Conservation (phyloP, 106 monocot species). For the Narthecium ossifragum region DNA sequence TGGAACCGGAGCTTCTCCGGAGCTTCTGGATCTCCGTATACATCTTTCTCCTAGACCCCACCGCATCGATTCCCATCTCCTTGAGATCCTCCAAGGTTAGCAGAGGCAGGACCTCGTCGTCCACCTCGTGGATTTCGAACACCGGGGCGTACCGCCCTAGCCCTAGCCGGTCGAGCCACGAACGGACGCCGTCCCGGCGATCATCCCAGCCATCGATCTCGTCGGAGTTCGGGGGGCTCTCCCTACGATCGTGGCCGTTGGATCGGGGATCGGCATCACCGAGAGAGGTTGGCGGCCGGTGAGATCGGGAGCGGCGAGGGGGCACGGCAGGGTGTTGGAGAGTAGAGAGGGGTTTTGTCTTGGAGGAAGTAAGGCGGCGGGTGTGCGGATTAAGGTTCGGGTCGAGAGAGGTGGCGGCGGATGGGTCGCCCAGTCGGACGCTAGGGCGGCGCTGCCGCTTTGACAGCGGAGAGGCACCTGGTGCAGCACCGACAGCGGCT, state of each 20-base stretch:
- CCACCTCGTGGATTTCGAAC: constrained; percentile 94
- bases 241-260: no score
- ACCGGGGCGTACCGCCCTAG: constrained; percentile 59
- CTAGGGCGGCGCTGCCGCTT: constrained; percentile 85
- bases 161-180: constrained; percentile 64
- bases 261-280: neutral
- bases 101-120: constrained; percentile 71
- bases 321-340: neutral
- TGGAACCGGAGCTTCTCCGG: constrained; percentile 22
- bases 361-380: constrained; percentile 2
- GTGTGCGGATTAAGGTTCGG: neutral
- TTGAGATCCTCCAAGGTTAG: constrained; percentile 82
- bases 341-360: neutral
- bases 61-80: constrained; percentile 95
- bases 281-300: neutral
- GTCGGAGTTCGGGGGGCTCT: constrained; percentile 18
- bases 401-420: constrained; percentile 5
- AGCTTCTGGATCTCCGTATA: constrained; percentile 80
- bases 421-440: constrained; percentile 63
- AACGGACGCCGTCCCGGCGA: constrained; percentile 22
- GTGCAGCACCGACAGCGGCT: neutral
- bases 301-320: neutral
- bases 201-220: constrained; percentile 24
- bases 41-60: constrained; percentile 91
- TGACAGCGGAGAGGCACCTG: neutral